Conservation (phyloP, 176 grass and related monocot species). For the Musa itinerans region DNA sequence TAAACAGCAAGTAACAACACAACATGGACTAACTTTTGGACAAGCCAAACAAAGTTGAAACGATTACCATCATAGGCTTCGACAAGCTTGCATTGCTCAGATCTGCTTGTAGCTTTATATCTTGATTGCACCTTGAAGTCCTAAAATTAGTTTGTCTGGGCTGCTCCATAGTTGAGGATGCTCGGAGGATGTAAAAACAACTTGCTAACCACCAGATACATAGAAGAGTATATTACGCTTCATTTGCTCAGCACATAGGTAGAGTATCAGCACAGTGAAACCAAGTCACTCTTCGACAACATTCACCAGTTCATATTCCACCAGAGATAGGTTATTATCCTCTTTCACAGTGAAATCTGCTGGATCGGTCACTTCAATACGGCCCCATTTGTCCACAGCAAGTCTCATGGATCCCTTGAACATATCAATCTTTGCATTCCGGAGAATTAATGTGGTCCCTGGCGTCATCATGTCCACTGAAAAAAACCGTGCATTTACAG, state of each 20-base stretch:
- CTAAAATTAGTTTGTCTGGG: background rate
- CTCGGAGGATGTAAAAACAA: background rate
- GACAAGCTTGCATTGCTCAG: background rate
- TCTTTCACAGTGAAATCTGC: slow-evolving; percentile 67
- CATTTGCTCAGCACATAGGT: background rate
- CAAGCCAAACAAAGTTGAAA: background rate
- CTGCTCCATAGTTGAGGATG: background rate
- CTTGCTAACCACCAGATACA: background rate
- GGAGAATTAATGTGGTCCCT: slow-evolving; percentile 56
- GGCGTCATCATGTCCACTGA: slow-evolving; percentile 77
- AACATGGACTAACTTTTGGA: background rate
- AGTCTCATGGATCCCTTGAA: too few relatives aligned
- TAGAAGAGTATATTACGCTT: background rate
- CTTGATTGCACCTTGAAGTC: background rate
- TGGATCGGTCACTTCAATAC: slow-evolving; percentile 57
- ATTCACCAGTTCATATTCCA: slow-evolving; percentile 88
- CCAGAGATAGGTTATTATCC: slow-evolving; percentile 80
- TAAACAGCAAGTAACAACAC: background rate
- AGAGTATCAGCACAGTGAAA: background rate
- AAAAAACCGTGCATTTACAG: background rate
- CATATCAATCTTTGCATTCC: slow-evolving; percentile 47
- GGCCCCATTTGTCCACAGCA: background rate
- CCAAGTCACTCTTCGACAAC: slow-evolving; percentile 45
- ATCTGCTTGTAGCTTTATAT: background rate
- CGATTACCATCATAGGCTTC: background rate